These are phyloP conservation scores for Plasmodium sp. DNA, from an alignment of 169 alveolate genomes.

Conservation along the genomic window DNA sequence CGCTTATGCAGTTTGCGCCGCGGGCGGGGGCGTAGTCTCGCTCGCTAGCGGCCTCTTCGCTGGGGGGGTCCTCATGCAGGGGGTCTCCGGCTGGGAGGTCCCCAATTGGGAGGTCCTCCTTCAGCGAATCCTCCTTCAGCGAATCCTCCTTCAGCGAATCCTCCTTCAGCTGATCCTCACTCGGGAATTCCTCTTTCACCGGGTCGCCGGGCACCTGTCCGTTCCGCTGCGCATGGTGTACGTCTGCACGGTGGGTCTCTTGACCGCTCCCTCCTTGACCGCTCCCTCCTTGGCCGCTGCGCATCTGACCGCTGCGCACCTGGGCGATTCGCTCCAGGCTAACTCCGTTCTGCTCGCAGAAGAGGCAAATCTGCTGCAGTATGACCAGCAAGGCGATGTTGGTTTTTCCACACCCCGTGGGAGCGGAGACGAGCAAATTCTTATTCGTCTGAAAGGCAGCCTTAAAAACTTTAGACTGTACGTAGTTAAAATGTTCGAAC, in stretches of 20 bases:
- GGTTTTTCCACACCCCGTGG: constrained; percentile 99
- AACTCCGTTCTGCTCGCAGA: constrained; percentile 37
- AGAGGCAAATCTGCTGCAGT: constrained; percentile 79
- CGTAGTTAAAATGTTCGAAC: constrained; percentile 86
- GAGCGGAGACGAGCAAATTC: constrained; percentile 97
- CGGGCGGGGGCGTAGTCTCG: background rate
- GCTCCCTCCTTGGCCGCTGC: background rate
- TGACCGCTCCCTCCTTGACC: background rate
- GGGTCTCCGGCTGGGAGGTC: background rate
- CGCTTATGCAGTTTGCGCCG: constrained; percentile 67
- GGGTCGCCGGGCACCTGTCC: background rate
- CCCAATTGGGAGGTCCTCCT: background rate
- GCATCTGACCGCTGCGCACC: background rate
- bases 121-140: background rate
- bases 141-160: background rate
- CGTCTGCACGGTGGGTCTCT: background rate
- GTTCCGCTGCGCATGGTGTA: background rate
- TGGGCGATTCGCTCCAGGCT: constrained; percentile 22
- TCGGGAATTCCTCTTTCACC: background rate
- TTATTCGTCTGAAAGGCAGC: constrained; percentile 93
- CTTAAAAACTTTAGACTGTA: constrained; percentile 93
- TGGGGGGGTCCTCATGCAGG: background rate
- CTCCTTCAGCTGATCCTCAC: background rate
- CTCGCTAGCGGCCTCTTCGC: background rate
- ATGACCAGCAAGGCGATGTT: constrained; percentile 96